Evolutionary conservation across 805 yeast genomes (phyloP).

Genomic region (Ogataea zsoltii): DNA sequence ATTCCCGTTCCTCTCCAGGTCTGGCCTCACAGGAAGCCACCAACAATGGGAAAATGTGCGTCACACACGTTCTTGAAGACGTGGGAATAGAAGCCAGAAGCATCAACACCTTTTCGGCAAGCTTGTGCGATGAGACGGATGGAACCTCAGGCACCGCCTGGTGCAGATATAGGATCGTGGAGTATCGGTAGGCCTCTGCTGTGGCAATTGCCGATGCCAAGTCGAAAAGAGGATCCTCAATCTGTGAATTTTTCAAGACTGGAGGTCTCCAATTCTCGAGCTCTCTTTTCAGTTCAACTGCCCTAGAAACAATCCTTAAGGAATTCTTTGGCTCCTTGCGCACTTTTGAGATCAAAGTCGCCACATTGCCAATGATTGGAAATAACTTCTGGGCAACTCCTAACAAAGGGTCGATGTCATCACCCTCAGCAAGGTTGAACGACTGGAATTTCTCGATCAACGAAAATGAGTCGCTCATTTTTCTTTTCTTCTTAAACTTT

Average conservation of each 20-base stretch:
- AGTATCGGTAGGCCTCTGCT: conserved; percentile 67
- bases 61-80: conserved; percentile 52
- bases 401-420: conserved; percentile 59
- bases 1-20: conserved; percentile 57
- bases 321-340: conserved; percentile 42
- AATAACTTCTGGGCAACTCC: conserved; percentile 69
- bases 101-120: conserved; percentile 62
- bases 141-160: conserved; percentile 75
- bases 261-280: conserved; percentile 60
- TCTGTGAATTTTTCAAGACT: conserved; percentile 34
- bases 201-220: conserved; percentile 62
- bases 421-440: conserved; percentile 35
- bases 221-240: conserved; percentile 53
- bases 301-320: conserved; percentile 49
- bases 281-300: conserved; percentile 54
- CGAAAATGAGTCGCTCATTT: conserved; percentile 19
- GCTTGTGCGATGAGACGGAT: conserved; percentile 49
- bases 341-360: conserved; percentile 52
- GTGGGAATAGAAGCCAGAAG: conserved; percentile 64
- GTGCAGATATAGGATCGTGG: conserved; percentile 59
- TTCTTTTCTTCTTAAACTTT: conserved; percentile 13
- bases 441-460: conserved; percentile 44
- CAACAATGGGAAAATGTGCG: conserved; percentile 66
- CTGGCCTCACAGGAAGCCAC: conserved; percentile 67
- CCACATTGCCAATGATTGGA: conserved; percentile 64